Base-by-base conservation (phyloP, 192 early-diverging fungal species). In the Coemansia sp. region DNA sequence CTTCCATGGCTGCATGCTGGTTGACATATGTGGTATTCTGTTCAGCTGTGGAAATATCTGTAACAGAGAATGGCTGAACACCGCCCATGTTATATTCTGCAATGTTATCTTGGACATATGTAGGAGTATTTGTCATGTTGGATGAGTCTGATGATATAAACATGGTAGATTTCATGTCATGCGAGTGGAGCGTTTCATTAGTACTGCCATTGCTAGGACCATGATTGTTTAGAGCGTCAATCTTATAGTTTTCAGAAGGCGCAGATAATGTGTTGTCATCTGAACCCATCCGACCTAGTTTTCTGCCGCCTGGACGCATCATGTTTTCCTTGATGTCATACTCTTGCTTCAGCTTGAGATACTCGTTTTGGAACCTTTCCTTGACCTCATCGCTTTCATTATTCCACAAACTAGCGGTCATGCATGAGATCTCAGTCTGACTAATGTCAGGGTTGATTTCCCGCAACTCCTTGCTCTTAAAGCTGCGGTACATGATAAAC, bases 401-500 rank as follows among this genome's bases (percentile, higher is more conserved):
- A 40, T 80, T 80, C 77, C 77, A 80, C 53, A 60, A 65, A 49
- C 74, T 72, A 60, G 71, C 77, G 4, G 72, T 68, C 55, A 79
- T 20, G 50, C 77, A 72, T 37, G 77, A 80, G n/a, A 80, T 80
- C 36, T 80, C 77, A 26, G 68, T 70, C 61, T 80, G 77, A 59
- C 65, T 80, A 51, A 71, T 62, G n/a, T 71, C 77, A 0, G 77
- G 77, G 50, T 71, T 46, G 57, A 44, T 37, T 17, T 57, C 28
- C 49, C 68, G 65, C 60, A 80, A 68, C 68, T 80, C 77, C 56
- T 55, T 59, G 12, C 70, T 80, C 64, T 74, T 80, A 60, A 40
- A 70, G 60, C 61, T 80, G 60, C 77, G 72, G 50, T 80, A 80
- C 65, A 71, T 74, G 60, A 80, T 80, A 44, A 80, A 80, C 12